Percentiles rank a stretch among this genome's conserved stretches.
phyloP scores from a whole-genome alignment of 768 basidiomycete genomes.

The Leccinum incarnatum region DNA sequence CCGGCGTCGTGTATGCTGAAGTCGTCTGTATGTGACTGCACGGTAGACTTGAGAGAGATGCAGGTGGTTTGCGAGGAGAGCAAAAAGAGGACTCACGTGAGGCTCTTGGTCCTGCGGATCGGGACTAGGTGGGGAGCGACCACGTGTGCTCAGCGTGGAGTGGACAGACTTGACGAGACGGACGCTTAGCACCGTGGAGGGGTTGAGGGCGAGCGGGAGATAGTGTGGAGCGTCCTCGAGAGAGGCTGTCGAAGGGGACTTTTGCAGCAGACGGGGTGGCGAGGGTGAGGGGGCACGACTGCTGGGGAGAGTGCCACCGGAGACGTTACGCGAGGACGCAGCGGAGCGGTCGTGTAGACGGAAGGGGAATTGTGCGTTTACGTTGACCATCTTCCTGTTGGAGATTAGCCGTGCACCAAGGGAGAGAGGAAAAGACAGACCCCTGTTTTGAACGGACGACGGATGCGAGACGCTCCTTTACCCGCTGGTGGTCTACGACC shows the following conservation, averaged over 20 bases:
- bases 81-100: constrained; percentile 16
- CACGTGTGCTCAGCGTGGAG: constrained; percentile 17
- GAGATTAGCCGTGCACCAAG: not conserved
- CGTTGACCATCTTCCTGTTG: constrained; percentile 68
- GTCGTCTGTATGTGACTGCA: constrained; percentile 19
- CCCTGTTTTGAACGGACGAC: constrained; percentile 64
- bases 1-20: constrained; percentile 32
- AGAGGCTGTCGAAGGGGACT: constrained; percentile 23
- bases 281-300: constrained; percentile 23
- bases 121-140: constrained; percentile 7
- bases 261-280: constrained; percentile 19
- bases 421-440: constrained; percentile 33
- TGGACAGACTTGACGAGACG: constrained; percentile 22
- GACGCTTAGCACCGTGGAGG: constrained; percentile 20
- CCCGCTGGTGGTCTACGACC: constrained; percentile 45
- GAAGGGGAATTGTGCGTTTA: constrained; percentile 59
- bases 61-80: constrained; percentile 4
- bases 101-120: constrained; percentile 3
- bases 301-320: constrained; percentile 26
- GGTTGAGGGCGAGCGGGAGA: constrained; percentile 4
- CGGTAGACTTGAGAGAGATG: constrained; percentile 8
- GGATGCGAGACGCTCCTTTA: constrained; percentile 49
- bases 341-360: constrained; percentile 43
- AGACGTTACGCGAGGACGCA: constrained; percentile 34
- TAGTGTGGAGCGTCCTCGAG: constrained; percentile 19